phyloP scores from a whole-genome alignment of 257 asterid species.

The Plantago major region DNA sequence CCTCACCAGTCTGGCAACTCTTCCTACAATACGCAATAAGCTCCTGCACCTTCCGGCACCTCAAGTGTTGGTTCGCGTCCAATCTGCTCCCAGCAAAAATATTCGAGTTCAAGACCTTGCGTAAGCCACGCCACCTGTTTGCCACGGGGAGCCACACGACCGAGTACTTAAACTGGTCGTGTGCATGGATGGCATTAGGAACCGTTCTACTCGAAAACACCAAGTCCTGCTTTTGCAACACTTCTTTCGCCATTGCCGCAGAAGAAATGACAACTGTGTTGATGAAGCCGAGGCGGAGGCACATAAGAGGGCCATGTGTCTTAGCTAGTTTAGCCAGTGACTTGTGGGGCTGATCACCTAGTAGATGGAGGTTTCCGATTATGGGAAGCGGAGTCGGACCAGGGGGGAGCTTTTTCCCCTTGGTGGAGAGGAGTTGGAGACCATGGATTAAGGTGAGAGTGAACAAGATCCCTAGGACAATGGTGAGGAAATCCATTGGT shows the following conservation, averaged over 20 bases:
- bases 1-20: conserved; percentile 32
- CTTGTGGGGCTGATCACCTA: conserved; percentile 64
- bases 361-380: conserved; percentile 66
- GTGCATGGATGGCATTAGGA: conserved; percentile 58
- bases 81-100: conserved; percentile 59
- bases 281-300: conserved; percentile 48
- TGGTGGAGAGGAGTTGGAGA: conserved; percentile 23
- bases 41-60: conserved; percentile 53
- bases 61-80: conserved; percentile 52
- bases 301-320: conserved; percentile 62
- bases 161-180: conserved; percentile 52
- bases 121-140: conserved; percentile 55
- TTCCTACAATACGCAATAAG: conserved; percentile 44
- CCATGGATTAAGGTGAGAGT: conserved; percentile 23
- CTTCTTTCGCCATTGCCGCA: conserved; percentile 51
- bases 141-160: conserved; percentile 68
- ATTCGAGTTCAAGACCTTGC: conserved; percentile 49
- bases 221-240: conserved; percentile 62
- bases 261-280: conserved; percentile 62
- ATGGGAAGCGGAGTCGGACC: conserved; percentile 76
- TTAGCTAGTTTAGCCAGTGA: conserved; percentile 54
- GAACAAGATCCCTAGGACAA: conserved; percentile 15
- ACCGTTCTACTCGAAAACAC: conserved; percentile 44
- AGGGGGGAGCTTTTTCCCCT: conserved; percentile 45
- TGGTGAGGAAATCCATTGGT: conserved; percentile 37